Evolutionary conservation across 306 rosid species (phyloP).

Genomic region (Cicer cuneatum): DNA sequence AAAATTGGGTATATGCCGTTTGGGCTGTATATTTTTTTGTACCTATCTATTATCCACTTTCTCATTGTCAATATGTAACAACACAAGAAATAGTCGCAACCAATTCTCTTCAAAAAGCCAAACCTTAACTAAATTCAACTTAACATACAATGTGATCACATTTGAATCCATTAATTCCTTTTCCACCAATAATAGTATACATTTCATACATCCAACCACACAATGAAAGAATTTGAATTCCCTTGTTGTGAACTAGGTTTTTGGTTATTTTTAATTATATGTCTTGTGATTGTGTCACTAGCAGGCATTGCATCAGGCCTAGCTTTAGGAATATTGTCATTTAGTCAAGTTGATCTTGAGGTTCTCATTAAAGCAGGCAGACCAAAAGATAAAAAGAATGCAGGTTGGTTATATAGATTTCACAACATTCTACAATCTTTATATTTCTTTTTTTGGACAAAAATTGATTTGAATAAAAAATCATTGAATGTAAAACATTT

Average conservation of each 20-base stretch:
- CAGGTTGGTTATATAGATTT: slow-evolving; percentile 51
- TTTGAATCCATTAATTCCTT: not conserved
- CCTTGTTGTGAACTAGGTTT: slow-evolving; percentile 58
- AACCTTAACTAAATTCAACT: not conserved
- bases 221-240: slow-evolving; percentile 48
- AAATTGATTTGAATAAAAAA: too few relatives aligned
- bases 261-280: slow-evolving; percentile 57
- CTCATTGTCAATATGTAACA: slow-evolving; percentile 25
- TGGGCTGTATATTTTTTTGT: slow-evolving; percentile 26
- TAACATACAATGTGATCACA: slow-evolving; percentile 3
- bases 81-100: slow-evolving; percentile 23
- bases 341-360: slow-evolving; percentile 78
- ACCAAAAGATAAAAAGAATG: slow-evolving; percentile 64
- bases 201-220: not conserved
- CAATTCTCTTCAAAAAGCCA: slow-evolving; percentile 18
- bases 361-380: slow-evolving; percentile 67
- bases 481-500: too few relatives aligned
- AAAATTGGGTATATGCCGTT: not conserved
- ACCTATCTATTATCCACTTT: slow-evolving; percentile 23
- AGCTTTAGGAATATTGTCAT: slow-evolving; percentile 76
- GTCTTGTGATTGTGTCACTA: slow-evolving; percentile 55
- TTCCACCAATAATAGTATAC: not conserved
- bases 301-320: slow-evolving; percentile 79
- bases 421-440: not conserved
- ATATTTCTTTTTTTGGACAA: not conserved